phyloP scores from a whole-genome alignment of 2,329 filamentous ascomycete species.

The Pseudogymnoascus sp. region DNA sequence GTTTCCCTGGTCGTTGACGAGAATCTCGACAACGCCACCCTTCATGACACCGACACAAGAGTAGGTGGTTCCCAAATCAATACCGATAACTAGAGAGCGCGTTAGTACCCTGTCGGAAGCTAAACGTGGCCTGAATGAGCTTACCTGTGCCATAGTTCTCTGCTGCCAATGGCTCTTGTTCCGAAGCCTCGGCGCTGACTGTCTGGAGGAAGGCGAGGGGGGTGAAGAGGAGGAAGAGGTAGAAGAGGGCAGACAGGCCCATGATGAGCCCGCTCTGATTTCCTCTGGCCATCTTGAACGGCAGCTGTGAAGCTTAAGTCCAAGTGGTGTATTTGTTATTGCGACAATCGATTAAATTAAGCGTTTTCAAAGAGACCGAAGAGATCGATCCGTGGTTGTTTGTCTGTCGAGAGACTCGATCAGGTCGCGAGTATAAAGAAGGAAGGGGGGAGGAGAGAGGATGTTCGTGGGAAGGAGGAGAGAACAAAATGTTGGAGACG shows the following conservation, averaged over 20 bases:
- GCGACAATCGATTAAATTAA: constrained; percentile 1
- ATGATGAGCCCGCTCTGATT: constrained; percentile 64
- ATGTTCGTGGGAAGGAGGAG: constrained; percentile 9
- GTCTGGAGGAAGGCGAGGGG: constrained; percentile 77
- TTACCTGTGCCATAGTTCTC: constrained; percentile 70
- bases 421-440: constrained; percentile 6
- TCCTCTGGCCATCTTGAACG: constrained; percentile 46
- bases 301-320: constrained; percentile 5
- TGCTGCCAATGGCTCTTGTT: constrained; percentile 53
- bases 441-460: constrained; percentile 10
- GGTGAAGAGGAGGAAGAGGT: constrained; percentile 81
- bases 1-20: constrained; percentile 95
- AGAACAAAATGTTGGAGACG: constrained; percentile 17
- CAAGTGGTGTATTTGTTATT: background rate
- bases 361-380: constrained; percentile 2
- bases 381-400: background rate
- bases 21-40: constrained; percentile 88
- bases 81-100: constrained; percentile 64
- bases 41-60: constrained; percentile 94
- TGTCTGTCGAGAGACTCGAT: constrained; percentile 3
- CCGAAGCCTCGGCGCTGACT: constrained; percentile 56
- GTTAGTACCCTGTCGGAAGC: background rate
- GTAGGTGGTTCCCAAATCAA: constrained; percentile 87
- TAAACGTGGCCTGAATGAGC: constrained; percentile 9
- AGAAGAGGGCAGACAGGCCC: constrained; percentile 82